A percentile compares a stretch with the other conserved stretches of the same genome.
Conservation (phyloP, 176 grass and related monocot species). For the Lolium multiflorum region DNA sequence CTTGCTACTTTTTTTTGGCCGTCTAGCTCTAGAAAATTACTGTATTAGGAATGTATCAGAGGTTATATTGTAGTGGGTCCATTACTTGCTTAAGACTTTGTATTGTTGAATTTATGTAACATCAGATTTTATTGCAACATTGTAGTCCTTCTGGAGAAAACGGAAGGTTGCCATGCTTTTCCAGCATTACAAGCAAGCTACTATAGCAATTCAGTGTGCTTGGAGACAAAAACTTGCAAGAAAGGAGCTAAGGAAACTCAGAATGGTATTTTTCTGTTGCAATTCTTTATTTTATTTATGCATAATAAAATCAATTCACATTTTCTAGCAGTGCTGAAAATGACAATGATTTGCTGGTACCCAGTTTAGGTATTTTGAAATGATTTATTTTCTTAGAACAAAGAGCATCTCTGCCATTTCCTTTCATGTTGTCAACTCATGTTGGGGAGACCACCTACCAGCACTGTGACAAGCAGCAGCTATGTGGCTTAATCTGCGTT, state of each 20-base stretch:
- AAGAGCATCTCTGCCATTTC: background rate
- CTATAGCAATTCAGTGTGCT: slow-evolving; percentile 77
- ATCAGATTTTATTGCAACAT: slow-evolving; percentile 12
- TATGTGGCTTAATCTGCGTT: background rate
- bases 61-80: slow-evolving; percentile 10
- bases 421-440: background rate
- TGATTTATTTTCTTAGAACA: slow-evolving; percentile 21
- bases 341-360: background rate
- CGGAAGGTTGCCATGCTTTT: slow-evolving; percentile 58
- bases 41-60: background rate
- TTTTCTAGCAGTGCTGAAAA: background rate
- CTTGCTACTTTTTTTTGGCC: background rate
- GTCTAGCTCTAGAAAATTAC: background rate
- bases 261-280: slow-evolving; percentile 60
- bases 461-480: background rate
- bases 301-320: background rate
- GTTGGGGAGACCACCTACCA: background rate
- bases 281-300: slow-evolving; percentile 15
- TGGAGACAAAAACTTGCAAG: slow-evolving; percentile 90
- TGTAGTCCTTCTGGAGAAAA: slow-evolving; percentile 83
- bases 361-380: background rate
- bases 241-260: slow-evolving; percentile 81
- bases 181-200: slow-evolving; percentile 58
- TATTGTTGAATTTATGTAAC: slow-evolving; percentile 20
- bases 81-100: background rate